phyloP scores from a whole-genome alignment of 1,139 yeast species.

The Blastobotrys proliferans region DNA sequence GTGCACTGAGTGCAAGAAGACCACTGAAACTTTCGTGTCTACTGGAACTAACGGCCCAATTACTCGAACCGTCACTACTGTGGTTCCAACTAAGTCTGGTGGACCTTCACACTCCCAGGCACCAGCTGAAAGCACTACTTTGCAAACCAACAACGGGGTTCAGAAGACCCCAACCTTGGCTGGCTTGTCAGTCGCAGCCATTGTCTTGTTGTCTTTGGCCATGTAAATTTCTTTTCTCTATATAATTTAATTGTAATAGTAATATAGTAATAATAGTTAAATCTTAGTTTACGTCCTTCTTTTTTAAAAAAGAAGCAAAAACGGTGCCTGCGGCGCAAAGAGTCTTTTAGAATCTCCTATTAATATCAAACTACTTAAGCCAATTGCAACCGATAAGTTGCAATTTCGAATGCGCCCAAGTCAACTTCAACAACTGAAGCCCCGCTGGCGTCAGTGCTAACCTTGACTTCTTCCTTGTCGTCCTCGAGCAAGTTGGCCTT shows the following conservation, averaged over 20 bases:
- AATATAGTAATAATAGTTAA: neutral
- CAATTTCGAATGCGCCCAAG: conserved; percentile 76
- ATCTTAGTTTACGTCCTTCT: no score
- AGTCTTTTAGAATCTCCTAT: neutral
- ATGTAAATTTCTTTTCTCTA: neutral
- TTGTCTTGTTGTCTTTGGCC: neutral
- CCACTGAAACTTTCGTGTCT: neutral
- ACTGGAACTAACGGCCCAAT: conserved; percentile 3
- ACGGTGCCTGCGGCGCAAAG: no score
- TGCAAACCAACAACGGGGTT: neutral
- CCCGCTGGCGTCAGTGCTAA: conserved; percentile 27
- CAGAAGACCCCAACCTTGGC: neutral
- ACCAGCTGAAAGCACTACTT: neutral
- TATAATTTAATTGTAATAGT: neutral
- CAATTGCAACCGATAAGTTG: conserved; percentile 39
- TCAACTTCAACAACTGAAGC: conserved; percentile 38
- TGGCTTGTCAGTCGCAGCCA: neutral
- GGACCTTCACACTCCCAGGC: no score
- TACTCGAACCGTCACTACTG: conserved; percentile 5
- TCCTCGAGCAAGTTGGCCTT: conserved; percentile 72
- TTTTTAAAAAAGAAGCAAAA: no score
- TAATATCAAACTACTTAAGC: neutral
- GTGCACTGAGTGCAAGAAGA: no score
- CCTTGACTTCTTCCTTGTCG: conserved; percentile 42
- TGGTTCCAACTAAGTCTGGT: no score